Evolutionary conservation across 495 filamentous ascomycete species (phyloP).

Genomic region (Daldinia caldariorum): DNA sequence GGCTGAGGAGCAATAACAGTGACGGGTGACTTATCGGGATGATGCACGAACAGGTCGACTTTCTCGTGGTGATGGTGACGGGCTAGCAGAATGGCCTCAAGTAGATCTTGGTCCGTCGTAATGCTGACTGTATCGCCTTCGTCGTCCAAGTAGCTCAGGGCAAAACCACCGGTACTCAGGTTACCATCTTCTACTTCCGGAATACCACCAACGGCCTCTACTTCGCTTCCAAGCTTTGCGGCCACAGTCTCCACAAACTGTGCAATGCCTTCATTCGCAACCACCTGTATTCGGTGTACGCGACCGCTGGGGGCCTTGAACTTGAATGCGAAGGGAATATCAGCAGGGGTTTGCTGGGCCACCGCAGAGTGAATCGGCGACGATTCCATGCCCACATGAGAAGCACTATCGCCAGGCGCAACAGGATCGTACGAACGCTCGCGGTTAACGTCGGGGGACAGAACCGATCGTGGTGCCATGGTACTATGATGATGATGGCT

Average conservation of each 20-base stretch:
- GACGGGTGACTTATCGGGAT: slow-evolving; percentile 85
- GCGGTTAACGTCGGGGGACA: slow-evolving; percentile 79
- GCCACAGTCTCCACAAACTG: slow-evolving; percentile 82
- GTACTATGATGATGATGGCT: slow-evolving; percentile 68
- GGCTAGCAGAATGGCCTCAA: slow-evolving; percentile 88
- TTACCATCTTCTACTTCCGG: slow-evolving; percentile 79
- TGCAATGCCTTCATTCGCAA: slow-evolving; percentile 79
- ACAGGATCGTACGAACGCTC: slow-evolving; percentile 76
- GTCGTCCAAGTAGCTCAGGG: slow-evolving; percentile 95
- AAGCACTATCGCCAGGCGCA: slow-evolving; percentile 91
- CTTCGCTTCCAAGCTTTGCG: slow-evolving; percentile 87
- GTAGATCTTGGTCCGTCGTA: slow-evolving; percentile 91
- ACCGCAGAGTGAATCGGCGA: slow-evolving; percentile 70
- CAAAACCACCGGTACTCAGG: slow-evolving; percentile 83
- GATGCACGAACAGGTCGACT: slow-evolving; percentile 96
- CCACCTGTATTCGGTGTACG: slow-evolving; percentile 89
- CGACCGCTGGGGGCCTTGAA: slow-evolving; percentile 98
- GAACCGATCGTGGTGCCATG: slow-evolving; percentile 68
- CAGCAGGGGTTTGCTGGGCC: slow-evolving; percentile 66
- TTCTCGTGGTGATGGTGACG: slow-evolving; percentile 82
- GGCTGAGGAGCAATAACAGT: slow-evolving; percentile 73
- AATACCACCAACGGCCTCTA: slow-evolving; percentile 84
- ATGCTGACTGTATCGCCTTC: slow-evolving; percentile 98
- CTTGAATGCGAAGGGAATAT: slow-evolving; percentile 93
- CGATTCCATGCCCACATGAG: slow-evolving; percentile 84